Evolutionary conservation across 208 protist genomes (phyloP).

Genomic region (Trypanosoma grayi): DNA sequence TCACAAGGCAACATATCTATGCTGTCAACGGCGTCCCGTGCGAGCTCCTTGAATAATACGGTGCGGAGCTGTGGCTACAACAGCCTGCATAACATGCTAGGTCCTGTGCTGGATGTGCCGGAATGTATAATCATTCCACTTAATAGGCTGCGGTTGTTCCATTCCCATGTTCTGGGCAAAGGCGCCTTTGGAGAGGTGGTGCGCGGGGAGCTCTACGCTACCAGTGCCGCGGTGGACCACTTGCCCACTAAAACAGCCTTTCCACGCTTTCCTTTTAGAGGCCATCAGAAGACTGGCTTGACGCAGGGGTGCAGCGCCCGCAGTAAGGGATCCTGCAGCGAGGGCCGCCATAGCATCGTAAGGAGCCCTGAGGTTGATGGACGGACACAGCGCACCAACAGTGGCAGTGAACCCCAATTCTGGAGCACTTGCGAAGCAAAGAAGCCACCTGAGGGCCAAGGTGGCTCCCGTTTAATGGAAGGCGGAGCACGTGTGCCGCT

Average conservation of each 20-base stretch:
- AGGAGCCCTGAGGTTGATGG: too few relatives aligned
- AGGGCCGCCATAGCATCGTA: too few relatives aligned
- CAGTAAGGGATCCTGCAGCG: not conserved
- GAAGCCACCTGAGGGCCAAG: too few relatives aligned
- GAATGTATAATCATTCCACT: slow-evolving; percentile 37
- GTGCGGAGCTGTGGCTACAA: slow-evolving; percentile 11
- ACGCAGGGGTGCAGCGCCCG: not conserved
- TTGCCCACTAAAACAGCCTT: not conserved
- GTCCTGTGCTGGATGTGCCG: slow-evolving; percentile 32
- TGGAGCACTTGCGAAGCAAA: too few relatives aligned
- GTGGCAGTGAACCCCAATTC: too few relatives aligned
- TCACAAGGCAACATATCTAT: not conserved
- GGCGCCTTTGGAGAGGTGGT: slow-evolving; percentile 64
- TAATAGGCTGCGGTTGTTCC: slow-evolving; percentile 33
- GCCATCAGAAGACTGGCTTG: not conserved
- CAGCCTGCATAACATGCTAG: slow-evolving; percentile 40
- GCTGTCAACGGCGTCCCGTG: not conserved
- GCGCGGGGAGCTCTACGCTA: slow-evolving; percentile 58
- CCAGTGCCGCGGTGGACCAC: not conserved
- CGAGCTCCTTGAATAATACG: slow-evolving; percentile 12
- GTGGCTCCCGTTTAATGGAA: too few relatives aligned
- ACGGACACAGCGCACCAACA: too few relatives aligned
- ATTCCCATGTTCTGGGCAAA: slow-evolving; percentile 30
- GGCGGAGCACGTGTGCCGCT: too few relatives aligned
- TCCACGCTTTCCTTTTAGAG: not conserved